Base-by-base conservation (phyloP, 352 stramenopile species). In the Pythium coloratum region DNA sequence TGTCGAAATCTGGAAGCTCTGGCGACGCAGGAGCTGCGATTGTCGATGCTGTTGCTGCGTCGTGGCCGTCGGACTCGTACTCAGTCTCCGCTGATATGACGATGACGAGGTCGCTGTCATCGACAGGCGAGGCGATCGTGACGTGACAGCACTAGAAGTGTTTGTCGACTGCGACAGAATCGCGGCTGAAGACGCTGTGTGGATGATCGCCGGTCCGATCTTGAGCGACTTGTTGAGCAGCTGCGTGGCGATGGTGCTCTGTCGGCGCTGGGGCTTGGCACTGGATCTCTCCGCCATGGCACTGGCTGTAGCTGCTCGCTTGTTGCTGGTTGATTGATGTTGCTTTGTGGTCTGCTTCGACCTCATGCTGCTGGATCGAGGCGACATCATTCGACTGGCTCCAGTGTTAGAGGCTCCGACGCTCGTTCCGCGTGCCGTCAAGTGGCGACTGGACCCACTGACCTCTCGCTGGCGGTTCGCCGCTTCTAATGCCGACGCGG, bases 201-300 rank as follows among this genome's bases (percentile, higher is more conserved):
- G 65, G 58, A 71, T 62, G 14, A 62, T 10, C 10, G 65, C 65
- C 2, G 65, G 65, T 6, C 32, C 51, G 42, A 71, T 59, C 40
- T 66, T 66, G 32, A 71, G 65, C 42, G 66, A 56, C 47, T 67
- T 65, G 59, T 59, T 67, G 2, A 72, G 59, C 13, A 72, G 55
- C 28, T 72, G 66, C 34, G 66, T 72, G 14, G 66, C 66, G 46
- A 72, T 72, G 16, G 33, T 40, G 46, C 66, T 72, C 36, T 72
- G 66, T 2, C 66, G 61, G 1, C 53, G 38, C 40, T 55, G 47
- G 7, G 44, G 46, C 46, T 57, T 58, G 13, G 28, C 18, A 10
- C 20, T 34, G 16, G 33, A n/a, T 2, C 50, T 20, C 24, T 30
- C 28, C 12, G 10, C 51, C 2, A n/a, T 30, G 42, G 24, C 30